phyloP scores from a whole-genome alignment of 2,329 filamentous ascomycete species.

The Botryosphaeria dothidea region DNA sequence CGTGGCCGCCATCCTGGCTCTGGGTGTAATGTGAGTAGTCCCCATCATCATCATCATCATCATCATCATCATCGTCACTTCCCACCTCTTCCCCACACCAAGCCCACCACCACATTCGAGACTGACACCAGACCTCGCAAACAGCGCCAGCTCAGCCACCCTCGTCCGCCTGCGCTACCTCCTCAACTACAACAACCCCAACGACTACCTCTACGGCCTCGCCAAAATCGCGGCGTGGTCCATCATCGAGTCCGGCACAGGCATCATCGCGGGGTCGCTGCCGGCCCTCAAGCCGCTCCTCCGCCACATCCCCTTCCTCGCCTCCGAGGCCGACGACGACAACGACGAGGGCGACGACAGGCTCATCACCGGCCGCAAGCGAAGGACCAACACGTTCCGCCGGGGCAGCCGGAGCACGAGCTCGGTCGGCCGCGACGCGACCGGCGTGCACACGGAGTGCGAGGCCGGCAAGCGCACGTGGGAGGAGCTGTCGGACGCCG shows the following conservation, averaged over 20 bases:
- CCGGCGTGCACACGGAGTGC: background rate
- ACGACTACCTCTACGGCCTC: conserved; percentile 43
- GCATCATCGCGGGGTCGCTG: conserved; percentile 51
- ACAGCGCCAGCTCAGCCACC: conserved; percentile 38
- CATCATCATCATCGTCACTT: too few relatives aligned
- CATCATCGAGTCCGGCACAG: conserved; percentile 52
- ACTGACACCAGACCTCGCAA: background rate
- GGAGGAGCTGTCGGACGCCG: conserved; percentile 24
- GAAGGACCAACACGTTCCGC: too few relatives aligned
- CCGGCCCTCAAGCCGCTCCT: conserved; percentile 50
- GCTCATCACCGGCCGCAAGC: too few relatives aligned
- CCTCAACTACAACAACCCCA: conserved; percentile 39
- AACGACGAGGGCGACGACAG: too few relatives aligned
- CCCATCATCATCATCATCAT: too few relatives aligned
- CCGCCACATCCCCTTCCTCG: background rate
- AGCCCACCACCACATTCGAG: background rate
- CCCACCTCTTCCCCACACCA: background rate
- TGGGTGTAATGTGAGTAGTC: conserved; percentile 44
- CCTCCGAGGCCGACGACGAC: too few relatives aligned
- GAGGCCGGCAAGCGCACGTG: background rate
- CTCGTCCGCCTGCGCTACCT: conserved; percentile 48
- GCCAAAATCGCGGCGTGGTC: conserved; percentile 49
- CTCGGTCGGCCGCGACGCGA: background rate
- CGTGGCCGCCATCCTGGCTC: conserved; percentile 45
- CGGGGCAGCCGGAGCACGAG: background rate